phyloP scores from a whole-genome alignment of 1,284 basidiomycete species.

The Mycosarcoma mackinlayi region DNA sequence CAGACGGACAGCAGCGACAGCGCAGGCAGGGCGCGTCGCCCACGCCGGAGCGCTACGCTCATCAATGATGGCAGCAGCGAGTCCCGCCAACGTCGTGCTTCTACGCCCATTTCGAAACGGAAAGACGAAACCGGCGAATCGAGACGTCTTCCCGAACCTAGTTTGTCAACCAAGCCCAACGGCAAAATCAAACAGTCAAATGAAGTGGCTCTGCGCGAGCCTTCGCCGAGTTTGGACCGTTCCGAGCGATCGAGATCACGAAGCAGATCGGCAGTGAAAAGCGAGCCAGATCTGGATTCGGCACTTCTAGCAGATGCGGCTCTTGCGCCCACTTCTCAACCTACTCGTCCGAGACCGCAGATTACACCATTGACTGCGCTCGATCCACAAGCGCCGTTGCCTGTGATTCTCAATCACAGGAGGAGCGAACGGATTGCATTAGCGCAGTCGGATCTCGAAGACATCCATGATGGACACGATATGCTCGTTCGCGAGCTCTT shows the following conservation, averaged over 20 bases:
- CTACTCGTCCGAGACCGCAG: constrained; percentile 17
- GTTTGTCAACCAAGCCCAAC: constrained; percentile 1
- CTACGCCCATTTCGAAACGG: constrained; percentile 6
- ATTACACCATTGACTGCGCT: constrained; percentile 34
- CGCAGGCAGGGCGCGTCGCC: constrained; percentile 22
- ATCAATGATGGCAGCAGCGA: constrained; percentile 17
- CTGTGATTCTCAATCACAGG: constrained; percentile 31
- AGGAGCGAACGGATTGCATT: constrained; percentile 31
- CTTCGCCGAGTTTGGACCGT: constrained; percentile 12
- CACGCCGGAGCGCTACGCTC: constrained; percentile 27
- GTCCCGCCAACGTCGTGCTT: constrained; percentile 4
- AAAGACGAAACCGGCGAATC: constrained; percentile 2
- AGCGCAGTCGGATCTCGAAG: constrained; percentile 47
- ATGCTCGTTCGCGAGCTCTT: constrained; percentile 60
- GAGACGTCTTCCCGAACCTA: background rate
- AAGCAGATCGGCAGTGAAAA: constrained; percentile 28
- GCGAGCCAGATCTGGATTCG: constrained; percentile 9
- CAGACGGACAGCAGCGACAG: constrained; percentile 14
- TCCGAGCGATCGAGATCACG: constrained; percentile 28
- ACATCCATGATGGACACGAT: constrained; percentile 55
- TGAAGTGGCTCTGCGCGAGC: constrained; percentile 9
- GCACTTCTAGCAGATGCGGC: background rate
- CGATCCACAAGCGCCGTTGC: constrained; percentile 18
- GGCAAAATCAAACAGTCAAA: constrained; percentile 18
- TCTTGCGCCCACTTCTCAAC: background rate